Base-by-base conservation (phyloP, 768 basidiomycete genomes). In the Leccinum fibrillosum region DNA sequence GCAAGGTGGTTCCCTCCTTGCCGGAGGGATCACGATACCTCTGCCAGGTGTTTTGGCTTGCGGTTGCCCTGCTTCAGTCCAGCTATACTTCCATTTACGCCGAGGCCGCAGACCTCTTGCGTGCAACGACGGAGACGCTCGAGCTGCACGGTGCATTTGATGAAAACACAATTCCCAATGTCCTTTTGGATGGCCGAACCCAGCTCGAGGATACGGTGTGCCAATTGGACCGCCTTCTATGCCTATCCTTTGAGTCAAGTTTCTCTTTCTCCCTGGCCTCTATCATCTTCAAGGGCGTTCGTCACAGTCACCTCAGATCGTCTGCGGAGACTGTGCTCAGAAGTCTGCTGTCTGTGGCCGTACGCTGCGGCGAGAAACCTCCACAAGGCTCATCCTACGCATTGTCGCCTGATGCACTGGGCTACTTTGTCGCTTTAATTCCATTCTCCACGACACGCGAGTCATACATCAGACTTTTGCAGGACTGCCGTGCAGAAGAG, bases 261-360 rank as follows among this genome's bases (percentile, higher is more conserved):
- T 89, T 93, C 73, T 90, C 90, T 7, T 92, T 95, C 72, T 86
- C 89, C 12, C 73, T 97, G 19, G 86, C 92, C 1, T 79, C 90
- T 0, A 81, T 92, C 62, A 83, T 96, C 49, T 91, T 94, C 81
- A 94, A 94, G 68, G 93, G 92, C 42, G 74, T 94, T 55, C 84
- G 93, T 25, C 85, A 87, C 63, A 78, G 84, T 2, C 77, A 79
- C 3, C 79, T 92, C 62, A 82, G 76, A 53, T 82, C 84, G 7
- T 78, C 83, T 12, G 86, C 89, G 2, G 82, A 84, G 61, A 76
- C 75, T 4, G 80, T 83, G 15, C 75, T 94, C 13, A 78, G 86
- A 62, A 85, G 79, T 28, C 74, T 92, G 17, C 75, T 93, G 12
- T 72, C 76, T 30, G 80, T 89, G 39, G 88, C 88, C 34, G 78